These are phyloP conservation scores for Russula virescens DNA, from an alignment of 768 basidiomycete species.

Conservation along the genomic window DNA sequence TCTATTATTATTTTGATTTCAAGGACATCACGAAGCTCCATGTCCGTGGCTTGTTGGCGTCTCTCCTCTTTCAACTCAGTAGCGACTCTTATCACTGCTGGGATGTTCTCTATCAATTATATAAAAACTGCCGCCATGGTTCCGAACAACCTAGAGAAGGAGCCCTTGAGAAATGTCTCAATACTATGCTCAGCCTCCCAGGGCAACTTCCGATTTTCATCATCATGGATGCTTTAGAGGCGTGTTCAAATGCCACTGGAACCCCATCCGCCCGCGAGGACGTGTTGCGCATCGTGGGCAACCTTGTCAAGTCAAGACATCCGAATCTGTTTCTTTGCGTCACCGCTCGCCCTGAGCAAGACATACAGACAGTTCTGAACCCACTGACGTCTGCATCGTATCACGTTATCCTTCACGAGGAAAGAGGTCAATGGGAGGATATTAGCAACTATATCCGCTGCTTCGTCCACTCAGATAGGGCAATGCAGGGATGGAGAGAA, in stretches of 20 bases:
- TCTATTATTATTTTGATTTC: background rate
- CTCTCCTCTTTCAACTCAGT: constrained; percentile 2
- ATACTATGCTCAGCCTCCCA: background rate
- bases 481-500: background rate
- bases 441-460: background rate
- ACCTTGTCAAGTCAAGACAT: background rate
- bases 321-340: background rate
- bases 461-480: background rate
- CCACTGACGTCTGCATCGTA: background rate
- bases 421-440: background rate
- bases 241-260: background rate
- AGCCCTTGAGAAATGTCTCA: background rate
- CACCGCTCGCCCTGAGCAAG: background rate
- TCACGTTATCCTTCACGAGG: background rate
- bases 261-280: background rate
- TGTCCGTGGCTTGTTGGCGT: background rate
- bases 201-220: background rate
- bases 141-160: background rate
- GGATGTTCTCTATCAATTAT: background rate
- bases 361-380: background rate
- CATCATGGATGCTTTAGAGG: background rate
- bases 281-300: background rate
- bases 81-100: background rate
- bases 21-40: background rate
- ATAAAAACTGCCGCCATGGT: background rate